These are phyloP conservation scores for Leucoagaricus sp. DNA, from an alignment of 1,284 basidiomycete species.

Conservation along the genomic window DNA sequence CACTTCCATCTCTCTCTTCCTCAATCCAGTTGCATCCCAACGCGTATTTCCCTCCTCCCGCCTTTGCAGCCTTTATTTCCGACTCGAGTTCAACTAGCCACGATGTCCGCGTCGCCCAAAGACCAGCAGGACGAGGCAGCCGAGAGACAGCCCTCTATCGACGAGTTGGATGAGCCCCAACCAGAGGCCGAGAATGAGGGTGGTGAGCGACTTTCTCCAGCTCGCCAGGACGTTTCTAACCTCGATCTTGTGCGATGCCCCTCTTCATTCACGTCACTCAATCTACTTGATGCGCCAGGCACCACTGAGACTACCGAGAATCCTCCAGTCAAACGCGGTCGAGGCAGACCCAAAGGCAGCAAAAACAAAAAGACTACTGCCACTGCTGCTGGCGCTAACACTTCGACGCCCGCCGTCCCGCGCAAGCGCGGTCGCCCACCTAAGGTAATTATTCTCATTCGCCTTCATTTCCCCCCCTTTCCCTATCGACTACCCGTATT, in stretches of 20 bases:
- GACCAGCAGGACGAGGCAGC: constrained; percentile 38
- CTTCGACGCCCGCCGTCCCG: constrained; percentile 36
- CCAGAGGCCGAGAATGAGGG: constrained; percentile 34
- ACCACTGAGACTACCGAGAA: constrained; percentile 17
- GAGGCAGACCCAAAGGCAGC: constrained; percentile 79
- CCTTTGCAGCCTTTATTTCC: constrained; percentile 20
- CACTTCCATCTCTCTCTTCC: constrained; percentile 56
- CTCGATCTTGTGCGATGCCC: constrained; percentile 25
- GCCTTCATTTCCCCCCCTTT: constrained; percentile 23
- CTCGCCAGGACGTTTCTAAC: constrained; percentile 8
- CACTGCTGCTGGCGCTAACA: constrained; percentile 37
- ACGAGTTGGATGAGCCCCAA: constrained; percentile 41
- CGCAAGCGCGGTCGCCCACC: constrained; percentile 77
- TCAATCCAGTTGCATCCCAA: constrained; percentile 36
- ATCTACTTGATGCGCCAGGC: constrained; percentile 13
- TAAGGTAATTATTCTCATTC: constrained; percentile 52
- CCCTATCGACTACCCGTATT: constrained; percentile 16
- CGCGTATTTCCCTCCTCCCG: constrained; percentile 28
- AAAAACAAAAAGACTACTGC: constrained; percentile 72
- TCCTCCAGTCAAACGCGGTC: constrained; percentile 60
- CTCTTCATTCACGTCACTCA: constrained; percentile 25
- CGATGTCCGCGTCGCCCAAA: constrained; percentile 44
- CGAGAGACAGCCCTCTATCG: constrained; percentile 37
- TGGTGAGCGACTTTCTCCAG: constrained; percentile 31
- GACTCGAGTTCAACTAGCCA: constrained; percentile 19